Evolutionary conservation across 257 asterid genomes (phyloP), one percentile per base, ranked within the genome.

Genomic region (Scutellaria barbata): DNA sequence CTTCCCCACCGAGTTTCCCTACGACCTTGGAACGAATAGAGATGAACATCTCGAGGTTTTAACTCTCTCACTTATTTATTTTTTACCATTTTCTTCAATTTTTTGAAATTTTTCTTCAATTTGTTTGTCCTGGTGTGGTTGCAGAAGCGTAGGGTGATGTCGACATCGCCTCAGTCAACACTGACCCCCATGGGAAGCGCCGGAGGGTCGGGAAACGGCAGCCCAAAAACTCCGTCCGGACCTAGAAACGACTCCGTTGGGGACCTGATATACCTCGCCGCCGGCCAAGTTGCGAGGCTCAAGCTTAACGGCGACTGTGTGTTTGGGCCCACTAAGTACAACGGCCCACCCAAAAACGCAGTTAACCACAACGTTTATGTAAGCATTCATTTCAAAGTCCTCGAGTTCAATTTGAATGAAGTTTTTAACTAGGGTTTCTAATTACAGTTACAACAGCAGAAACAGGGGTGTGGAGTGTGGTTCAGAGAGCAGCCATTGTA

Each of bases 101-200:
- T 7, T 13, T 20, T 48, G 8, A 18, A 35, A 0, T 2, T 14
- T 61, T 33, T 40, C 13, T 18, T 30, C 8, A 16, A 1, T 11
- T 11, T 66, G 41, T 41, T 42, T 37, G 4, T 54, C 10, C 17
- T 22, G n/a, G 10, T 41, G 54, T 57, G 33, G 1, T 35, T 7
- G 70, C 71, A 86, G 95, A 85, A 84, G 70, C 62, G 75, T 42
- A 18, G 81, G 85, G 68, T 65, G 53, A 60, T 82, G 84, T 80
- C 93, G 8, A 83, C 88, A 10, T 90, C 97, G 3, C 93, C 94
- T 0, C 89, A 85, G 58, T 90, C 97, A 17, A 85, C 90, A 6
- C 71, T 85, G 60, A 48, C 79, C 30, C 80, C 61, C 7, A 25
- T 66, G 8, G 76, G 83, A 69, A 82, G 86, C 69, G 33, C 82